A percentile compares a stretch with the other conserved stretches of the same genome.
These are phyloP conservation scores for Leccinum incarnatum DNA, from an alignment of 768 basidiomycete species.

Conservation along the genomic window DNA sequence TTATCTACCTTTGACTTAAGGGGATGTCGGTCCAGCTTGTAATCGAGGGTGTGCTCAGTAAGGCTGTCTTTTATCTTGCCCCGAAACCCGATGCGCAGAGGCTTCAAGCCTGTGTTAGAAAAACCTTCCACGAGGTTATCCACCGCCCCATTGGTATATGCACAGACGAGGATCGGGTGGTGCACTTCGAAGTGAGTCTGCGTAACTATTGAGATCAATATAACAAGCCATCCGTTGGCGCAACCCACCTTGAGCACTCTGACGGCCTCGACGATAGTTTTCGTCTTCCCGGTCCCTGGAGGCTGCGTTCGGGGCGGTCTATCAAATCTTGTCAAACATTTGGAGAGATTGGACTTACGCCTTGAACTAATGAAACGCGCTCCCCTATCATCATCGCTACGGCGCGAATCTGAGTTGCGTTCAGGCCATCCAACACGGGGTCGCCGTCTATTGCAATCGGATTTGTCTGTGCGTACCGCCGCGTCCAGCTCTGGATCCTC, in stretches of 20 bases:
- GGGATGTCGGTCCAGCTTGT: slow-evolving; percentile 60
- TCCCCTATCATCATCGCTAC: slow-evolving; percentile 86
- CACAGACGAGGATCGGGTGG: slow-evolving; percentile 85
- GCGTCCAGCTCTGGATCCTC: slow-evolving; percentile 79
- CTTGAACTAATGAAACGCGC: slow-evolving; percentile 79
- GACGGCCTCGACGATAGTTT: slow-evolving; percentile 84
- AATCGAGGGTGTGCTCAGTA: slow-evolving; percentile 56
- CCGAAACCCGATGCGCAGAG: slow-evolving; percentile 71
- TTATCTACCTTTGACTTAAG: slow-evolving; percentile 44
- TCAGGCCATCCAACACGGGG: slow-evolving; percentile 62
- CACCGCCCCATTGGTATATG: slow-evolving; percentile 91
- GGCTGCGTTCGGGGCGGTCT: slow-evolving; percentile 46
- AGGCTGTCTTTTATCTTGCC: slow-evolving; percentile 60
- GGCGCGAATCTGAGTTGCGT: slow-evolving; percentile 74
- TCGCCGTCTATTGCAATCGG: slow-evolving; percentile 77
- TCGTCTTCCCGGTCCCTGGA: slow-evolving; percentile 91
- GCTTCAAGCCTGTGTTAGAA: slow-evolving; percentile 55
- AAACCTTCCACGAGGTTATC: slow-evolving; percentile 87
- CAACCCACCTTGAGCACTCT: slow-evolving; percentile 67
- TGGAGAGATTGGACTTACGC: slow-evolving; percentile 47
- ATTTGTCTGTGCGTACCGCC: slow-evolving; percentile 54
- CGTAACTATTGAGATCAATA: neutral
- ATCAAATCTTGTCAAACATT: neutral
- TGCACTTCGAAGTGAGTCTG: slow-evolving; percentile 79
- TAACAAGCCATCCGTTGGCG: neutral